Conservation (phyloP, 371 early-diverging fungal species). For the Mucor lusitanicus region DNA sequence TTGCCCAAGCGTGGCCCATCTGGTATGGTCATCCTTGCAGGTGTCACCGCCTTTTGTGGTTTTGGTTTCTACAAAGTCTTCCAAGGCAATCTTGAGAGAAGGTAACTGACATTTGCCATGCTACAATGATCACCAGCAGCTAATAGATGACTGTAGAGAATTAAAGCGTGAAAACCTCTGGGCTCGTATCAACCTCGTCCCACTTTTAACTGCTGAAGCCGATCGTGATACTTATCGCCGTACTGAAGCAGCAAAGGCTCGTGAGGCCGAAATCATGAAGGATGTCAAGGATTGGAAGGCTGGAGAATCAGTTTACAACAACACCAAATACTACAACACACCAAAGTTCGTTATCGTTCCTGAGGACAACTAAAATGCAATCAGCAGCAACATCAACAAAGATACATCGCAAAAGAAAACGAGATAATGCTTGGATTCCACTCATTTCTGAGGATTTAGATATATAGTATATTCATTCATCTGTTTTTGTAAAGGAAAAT, state of each 20-base stretch:
- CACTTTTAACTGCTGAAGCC: slow-evolving; percentile 90
- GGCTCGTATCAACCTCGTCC: slow-evolving; percentile 88
- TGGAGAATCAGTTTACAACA: slow-evolving; percentile 81
- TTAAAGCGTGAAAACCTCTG: slow-evolving; percentile 92
- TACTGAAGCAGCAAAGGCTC: slow-evolving; percentile 69
- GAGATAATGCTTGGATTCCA: not conserved
- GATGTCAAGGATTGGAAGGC: slow-evolving; percentile 78
- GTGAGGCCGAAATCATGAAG: slow-evolving; percentile 90
- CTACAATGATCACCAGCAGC: not conserved
- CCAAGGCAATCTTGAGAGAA: slow-evolving; percentile 74
- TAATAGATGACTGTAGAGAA: slow-evolving; percentile 63
- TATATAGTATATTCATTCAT: not conserved
- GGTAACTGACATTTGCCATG: slow-evolving; percentile 43
- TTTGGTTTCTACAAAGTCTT: slow-evolving; percentile 62
- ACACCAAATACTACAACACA: slow-evolving; percentile 77
- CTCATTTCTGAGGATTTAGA: not conserved
- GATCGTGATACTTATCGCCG: slow-evolving; percentile 93
- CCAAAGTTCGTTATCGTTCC: slow-evolving; percentile 61
- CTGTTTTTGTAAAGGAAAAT: not conserved
- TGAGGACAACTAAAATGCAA: slow-evolving; percentile 39
- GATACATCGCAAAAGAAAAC: not conserved
- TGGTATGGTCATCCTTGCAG: slow-evolving; percentile 62
- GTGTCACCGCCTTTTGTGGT: slow-evolving; percentile 53
- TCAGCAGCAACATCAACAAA: not conserved
- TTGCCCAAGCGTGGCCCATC: slow-evolving; percentile 89